These are phyloP conservation scores for Primulina tabacum DNA, from an alignment of 257 asterid genomes.

Conservation along the genomic window DNA sequence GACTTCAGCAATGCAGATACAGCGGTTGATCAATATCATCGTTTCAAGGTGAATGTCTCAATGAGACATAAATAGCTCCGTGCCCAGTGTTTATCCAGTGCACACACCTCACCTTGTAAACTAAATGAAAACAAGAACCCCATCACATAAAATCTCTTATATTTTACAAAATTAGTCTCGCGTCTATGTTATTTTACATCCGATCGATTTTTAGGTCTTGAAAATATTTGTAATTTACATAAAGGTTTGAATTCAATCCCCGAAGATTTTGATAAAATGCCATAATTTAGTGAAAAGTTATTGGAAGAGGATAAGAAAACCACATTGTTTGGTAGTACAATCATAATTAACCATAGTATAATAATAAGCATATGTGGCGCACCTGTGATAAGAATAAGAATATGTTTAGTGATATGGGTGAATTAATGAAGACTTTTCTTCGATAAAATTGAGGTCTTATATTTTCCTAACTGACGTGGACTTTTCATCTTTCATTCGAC, in stretches of 20 bases:
- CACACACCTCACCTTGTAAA: too few species aligned
- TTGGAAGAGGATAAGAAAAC: slow-evolving; percentile 32
- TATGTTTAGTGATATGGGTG: too few species aligned
- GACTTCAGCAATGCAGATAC: slow-evolving; percentile 83
- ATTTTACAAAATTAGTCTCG: too few species aligned
- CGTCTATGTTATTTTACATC: too few species aligned
- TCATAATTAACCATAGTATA: too few species aligned
- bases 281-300: slow-evolving; percentile 4
- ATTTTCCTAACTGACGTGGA: slow-evolving; percentile 26
- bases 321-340: not conserved
- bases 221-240: not conserved
- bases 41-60: slow-evolving; percentile 46
- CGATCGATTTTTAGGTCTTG: too few species aligned
- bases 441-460: not conserved
- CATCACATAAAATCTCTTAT: too few species aligned
- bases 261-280: not conserved
- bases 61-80: too few species aligned
- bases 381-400: slow-evolving; percentile 21
- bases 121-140: too few species aligned
- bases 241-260: too few species aligned
- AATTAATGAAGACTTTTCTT: too few species aligned
- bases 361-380: not conserved
- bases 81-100: too few species aligned
- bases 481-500: slow-evolving; percentile 31
- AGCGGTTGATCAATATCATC: slow-evolving; percentile 87